Percentiles rank a stretch among this genome's conserved stretches.
These are phyloP conservation scores for Chloromonas sp. DNA, from an alignment of 163 green algal species.

Conservation along the genomic window DNA sequence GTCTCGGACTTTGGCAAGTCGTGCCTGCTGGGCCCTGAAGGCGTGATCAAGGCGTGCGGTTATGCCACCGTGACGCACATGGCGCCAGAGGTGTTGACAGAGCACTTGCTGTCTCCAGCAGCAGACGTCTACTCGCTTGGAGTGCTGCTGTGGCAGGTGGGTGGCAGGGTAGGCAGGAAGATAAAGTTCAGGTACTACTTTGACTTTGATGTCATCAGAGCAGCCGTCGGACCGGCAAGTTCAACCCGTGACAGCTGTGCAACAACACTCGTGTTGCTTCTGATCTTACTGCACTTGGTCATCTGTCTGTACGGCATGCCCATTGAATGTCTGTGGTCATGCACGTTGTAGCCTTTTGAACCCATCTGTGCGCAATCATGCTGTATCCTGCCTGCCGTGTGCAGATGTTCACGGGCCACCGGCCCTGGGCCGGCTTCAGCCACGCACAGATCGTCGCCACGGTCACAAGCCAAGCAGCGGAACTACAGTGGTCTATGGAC, in stretches of 20 bases:
- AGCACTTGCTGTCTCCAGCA: conserved; percentile 2
- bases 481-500: conserved; percentile 4
- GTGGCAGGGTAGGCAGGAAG: not conserved
- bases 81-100: conserved; percentile 22
- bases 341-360: too few species aligned
- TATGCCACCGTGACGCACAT: conserved; percentile 54
- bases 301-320: too few species aligned
- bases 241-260: too few species aligned
- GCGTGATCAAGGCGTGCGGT: conserved; percentile 15
- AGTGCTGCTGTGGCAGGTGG: conserved; percentile 42
- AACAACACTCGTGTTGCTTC: too few species aligned
- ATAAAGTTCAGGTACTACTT: not conserved
- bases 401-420: conserved; percentile 26
- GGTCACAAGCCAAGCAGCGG: not conserved
- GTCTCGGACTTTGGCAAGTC: conserved; percentile 9
- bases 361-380: too few species aligned
- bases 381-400: not conserved
- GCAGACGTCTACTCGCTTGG: conserved; percentile 40
- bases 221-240: too few species aligned
- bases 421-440: conserved; percentile 25
- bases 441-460: conserved; percentile 20
- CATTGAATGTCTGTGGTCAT: too few species aligned
- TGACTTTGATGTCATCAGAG: not conserved
- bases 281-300: too few species aligned
- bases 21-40: not conserved